phyloP scores from a whole-genome alignment of 129 eudicot genomes.

The Deinandra increscens region DNA sequence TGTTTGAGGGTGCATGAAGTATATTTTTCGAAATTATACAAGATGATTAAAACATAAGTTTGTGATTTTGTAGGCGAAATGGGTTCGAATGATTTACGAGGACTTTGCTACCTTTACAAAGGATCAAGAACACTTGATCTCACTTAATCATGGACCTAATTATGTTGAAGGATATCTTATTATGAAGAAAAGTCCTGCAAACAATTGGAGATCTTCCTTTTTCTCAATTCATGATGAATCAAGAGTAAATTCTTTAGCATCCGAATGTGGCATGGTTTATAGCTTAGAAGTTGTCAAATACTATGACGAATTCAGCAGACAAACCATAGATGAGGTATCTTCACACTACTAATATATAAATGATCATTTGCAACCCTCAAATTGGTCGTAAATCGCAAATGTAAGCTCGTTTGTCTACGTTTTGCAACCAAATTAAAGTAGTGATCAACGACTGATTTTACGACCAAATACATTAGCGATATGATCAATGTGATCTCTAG shows the following conservation, averaged over 20 bases:
- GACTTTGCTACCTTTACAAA: conserved; percentile 60
- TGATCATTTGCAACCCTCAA: too few relatives aligned
- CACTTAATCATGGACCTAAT: conserved; percentile 40
- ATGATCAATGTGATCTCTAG: too few relatives aligned
- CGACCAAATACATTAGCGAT: too few relatives aligned
- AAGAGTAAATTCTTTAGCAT: conserved; percentile 44
- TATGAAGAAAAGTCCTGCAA: conserved; percentile 48
- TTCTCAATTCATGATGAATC: conserved; percentile 53
- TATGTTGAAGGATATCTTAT: conserved; percentile 81
- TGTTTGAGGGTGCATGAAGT: too few relatives aligned
- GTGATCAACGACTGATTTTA: too few relatives aligned
- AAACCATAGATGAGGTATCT: conserved; percentile 50
- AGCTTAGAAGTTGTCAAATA: conserved; percentile 73
- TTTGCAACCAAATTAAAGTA: too few relatives aligned
- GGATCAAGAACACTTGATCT: conserved; percentile 84
- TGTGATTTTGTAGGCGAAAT: conserved; percentile 58
- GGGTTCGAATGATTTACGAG: conserved; percentile 74
- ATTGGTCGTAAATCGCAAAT: too few relatives aligned
- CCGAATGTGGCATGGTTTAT: conserved; percentile 50
- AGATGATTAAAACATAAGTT: neutral
- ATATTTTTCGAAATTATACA: neutral
- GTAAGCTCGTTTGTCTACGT: too few relatives aligned
- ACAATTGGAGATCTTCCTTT: conserved; percentile 92
- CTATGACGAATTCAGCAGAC: conserved; percentile 43
- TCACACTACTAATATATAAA: too few relatives aligned